Base-by-base conservation (phyloP, 164 flowering plant genomes). In the Vitis cinerea region DNA sequence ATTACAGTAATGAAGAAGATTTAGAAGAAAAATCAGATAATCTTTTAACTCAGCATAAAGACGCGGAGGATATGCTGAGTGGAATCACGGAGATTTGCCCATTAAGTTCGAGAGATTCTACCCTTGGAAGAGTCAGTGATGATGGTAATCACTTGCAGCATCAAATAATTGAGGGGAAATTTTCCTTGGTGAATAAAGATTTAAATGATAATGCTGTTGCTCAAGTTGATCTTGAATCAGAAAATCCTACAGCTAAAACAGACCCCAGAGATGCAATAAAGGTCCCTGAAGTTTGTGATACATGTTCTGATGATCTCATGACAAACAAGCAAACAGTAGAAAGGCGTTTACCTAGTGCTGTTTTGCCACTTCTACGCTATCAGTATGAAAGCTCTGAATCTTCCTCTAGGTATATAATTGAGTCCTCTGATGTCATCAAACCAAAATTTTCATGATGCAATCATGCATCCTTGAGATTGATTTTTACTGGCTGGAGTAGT, bases 381-480 rank as follows among this genome's bases (percentile, higher is more conserved):
- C 95, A 83, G 59, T 86, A 79, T 77, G 97, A 91, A 79, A 91
- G 94, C 79, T 95, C 97, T 59, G 99, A 95, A 60, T 91, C 98
- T 72, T 90, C 94, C 50, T 77, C 84, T 64, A 95, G 99, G 99
- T 95, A 80, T n/a, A 23, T 66, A 37, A 51, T 67, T 66, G 19
- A 54, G 13, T 79, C 61, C 27, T 62, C 15, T 65, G 30, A 47
- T 66, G 5, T 37, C 62, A 6, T 57, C 48, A 15, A 16, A n/a
- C 16, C 19, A 16, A 53, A 30, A 6, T 30, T 54, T 12, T 30
- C 37, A 50, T 17, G 52, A n/a, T 16, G 52, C 50, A 47, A 64
- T 4, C 3, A n/a, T 31, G 10, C 27, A 62, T 62, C 27, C 51
- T 47, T 3, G 8, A n/a, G 51, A 50, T 50, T 47, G 13, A 60